Conservation (phyloP, 352 stramenopile genomes). For the Pythium aquatile region DNA sequence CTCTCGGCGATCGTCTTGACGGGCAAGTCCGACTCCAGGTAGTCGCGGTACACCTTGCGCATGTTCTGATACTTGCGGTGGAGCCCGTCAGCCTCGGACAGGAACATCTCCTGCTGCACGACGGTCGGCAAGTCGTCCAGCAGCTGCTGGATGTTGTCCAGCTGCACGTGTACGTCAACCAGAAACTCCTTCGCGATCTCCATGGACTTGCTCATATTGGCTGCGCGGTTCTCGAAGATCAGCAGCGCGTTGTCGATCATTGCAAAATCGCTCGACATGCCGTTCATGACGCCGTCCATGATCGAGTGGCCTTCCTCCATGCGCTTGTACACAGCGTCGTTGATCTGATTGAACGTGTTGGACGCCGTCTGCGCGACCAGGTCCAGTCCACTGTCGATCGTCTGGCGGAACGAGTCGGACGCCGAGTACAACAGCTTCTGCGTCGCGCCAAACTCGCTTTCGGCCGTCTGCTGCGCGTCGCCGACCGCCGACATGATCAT, state of each 20-base stretch:
- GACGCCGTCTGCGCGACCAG: neutral
- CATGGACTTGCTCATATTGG: conserved; percentile 13
- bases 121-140: conserved; percentile 13
- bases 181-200: conserved; percentile 17
- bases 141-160: conserved; percentile 8
- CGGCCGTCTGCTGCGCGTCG: conserved; percentile 9
- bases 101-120: conserved; percentile 17
- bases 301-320: conserved; percentile 14
- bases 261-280: conserved; percentile 11
- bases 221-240: conserved; percentile 14
- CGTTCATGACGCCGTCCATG: conserved; percentile 1
- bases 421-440: conserved; percentile 10
- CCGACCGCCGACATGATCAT: conserved; percentile 14
- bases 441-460: conserved; percentile 9
- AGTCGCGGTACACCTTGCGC: conserved; percentile 18
- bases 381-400: conserved; percentile 9
- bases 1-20: conserved; percentile 13
- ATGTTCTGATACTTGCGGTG: conserved; percentile 20
- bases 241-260: conserved; percentile 12
- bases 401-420: conserved; percentile 11
- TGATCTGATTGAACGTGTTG: conserved; percentile 17
- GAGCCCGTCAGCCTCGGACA: conserved; percentile 8
- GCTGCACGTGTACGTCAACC: conserved; percentile 9
- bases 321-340: conserved; percentile 12
- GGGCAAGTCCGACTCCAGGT: conserved; percentile 16